Evolutionary conservation across 2,329 filamentous ascomycete genomes (phyloP), one percentile per base, ranked within the genome.

Genomic region (Cladosporium sp.): DNA sequence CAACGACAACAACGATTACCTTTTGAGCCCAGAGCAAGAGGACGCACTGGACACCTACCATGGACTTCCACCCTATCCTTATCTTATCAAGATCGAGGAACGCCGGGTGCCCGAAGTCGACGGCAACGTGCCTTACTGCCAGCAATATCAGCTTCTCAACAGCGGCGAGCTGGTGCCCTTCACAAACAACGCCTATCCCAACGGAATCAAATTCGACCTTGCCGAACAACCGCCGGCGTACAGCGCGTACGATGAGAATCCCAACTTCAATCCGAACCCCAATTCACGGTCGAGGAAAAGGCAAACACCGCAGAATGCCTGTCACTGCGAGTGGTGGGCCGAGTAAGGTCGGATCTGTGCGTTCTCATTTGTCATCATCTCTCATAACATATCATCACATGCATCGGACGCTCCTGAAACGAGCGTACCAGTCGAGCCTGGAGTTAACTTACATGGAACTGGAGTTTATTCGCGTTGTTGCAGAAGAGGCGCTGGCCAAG

Each of bases 71-170:
- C 59, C 72, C 58, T 74, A 73, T 32, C 86, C 88, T 0, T 86
- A 85, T 59, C 80, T 86, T 28, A 81, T 90, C 71, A 90, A 90
- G 76, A 82, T 91, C 54, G 86, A 89, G 74, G 88, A 91, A 75
- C 85, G 87, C 60, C 84, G 88, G 26, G 73, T 85, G 21, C 76
- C 80, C 8, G 65, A 67, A 16, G n/a, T n/a, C 8, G 77, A 80
- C 51, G 77, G 79, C 6, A 74, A 79, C 10, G 71, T 80, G 59
- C 84, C 88, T 1, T 90, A 89, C 74, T 91, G 88, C 72, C 82
- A 89, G 71, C 84, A 89, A 72, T 89, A 89, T 82, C 79, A 85
- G 67, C 80, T 90, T 14, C 77, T 86, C 63, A 76, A 83, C 57
- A 79, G 87, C 68, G 83, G 84, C 23, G 46, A 39, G 23, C 32